Percentiles rank a stretch among this genome's conserved stretches.
Conservation (phyloP, 257 asterid species). For the Verbascum thapsus region DNA sequence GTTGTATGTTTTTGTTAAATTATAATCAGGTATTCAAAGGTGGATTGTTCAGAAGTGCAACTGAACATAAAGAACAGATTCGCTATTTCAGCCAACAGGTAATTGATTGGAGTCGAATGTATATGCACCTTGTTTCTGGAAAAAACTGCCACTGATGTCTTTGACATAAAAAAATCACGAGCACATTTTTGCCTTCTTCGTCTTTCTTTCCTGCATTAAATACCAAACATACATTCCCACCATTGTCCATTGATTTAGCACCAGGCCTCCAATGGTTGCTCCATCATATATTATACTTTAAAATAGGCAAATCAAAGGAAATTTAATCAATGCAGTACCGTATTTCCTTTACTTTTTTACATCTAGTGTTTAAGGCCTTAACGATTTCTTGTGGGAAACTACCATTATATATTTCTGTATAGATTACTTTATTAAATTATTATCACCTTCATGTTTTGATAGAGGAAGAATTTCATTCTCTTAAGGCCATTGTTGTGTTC, state of each 20-base stretch:
- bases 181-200: neutral
- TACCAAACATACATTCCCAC: neutral
- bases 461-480: conserved; percentile 7
- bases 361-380: neutral
- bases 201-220: neutral
- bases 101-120: conserved; percentile 27
- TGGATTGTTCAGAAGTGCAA: conserved; percentile 94
- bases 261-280: neutral
- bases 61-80: conserved; percentile 88
- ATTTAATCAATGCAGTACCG: neutral
- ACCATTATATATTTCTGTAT: conserved; percentile 1
- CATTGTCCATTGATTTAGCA: neutral
- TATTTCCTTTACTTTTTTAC: neutral
- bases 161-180: neutral
- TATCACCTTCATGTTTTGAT: conserved; percentile 7
- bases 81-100: conserved; percentile 96
- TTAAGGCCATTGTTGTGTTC: conserved; percentile 27
- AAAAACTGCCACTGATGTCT: neutral
- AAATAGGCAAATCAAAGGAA: neutral
- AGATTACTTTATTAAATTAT: conserved; percentile 7
- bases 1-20: conserved; percentile 14
- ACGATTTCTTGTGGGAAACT: neutral
- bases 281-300: neutral
- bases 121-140: neutral
- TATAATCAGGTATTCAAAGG: conserved; percentile 85